Evolutionary conservation across 352 stramenopile genomes (phyloP), one percentile per base, ranked within the genome.

Genomic region (Phytophthora tentaculata): DNA sequence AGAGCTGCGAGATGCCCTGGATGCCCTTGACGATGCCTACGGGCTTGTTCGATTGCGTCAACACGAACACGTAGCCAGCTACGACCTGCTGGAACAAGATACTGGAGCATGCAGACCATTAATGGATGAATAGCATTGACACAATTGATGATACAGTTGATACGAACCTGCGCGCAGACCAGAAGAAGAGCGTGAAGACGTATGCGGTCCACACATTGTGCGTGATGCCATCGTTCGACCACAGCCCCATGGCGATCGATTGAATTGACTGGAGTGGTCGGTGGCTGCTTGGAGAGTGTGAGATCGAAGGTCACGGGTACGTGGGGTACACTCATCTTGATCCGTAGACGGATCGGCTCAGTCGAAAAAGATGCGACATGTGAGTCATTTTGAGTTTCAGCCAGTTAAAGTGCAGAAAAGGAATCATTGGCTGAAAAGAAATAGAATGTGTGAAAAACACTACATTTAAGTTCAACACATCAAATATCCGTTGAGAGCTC

Each of bases 1-100:
- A 26, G 28, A 94, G 76, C 69, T 94, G 86, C 44, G 84, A 81
- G 67, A 94, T 89, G 62, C 86, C 86, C 55, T 92, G 84, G 56
- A 94, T 90, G 61, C 86, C 86, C 59, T 92, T 94, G 68, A 94
- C 83, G 19, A 94, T 81, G 20, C 86, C 86, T 47, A 94, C 86
- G 44, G 86, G 84, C 52, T 90, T 81, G 61, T 92, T 94, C 48
- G 82, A 91, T 37, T 70, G 49, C 12, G 86, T 92, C 19, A 94
- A 71, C 44, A 91, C 82, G 69, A 88, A 94, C 19, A 94, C 76
- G 54, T 90, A 94, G 50, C 86, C 86, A 0, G 83, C 83, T 19
- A 94, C 73, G 47, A 94, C 79, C 68, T 92, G 82, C 64, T 94
- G 82, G 66, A 92, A 94, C 29, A 94, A 61, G 49, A 94, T 94